Conservation (phyloP, 768 basidiomycete species). For the Tylopilus rubrobrunneus region DNA sequence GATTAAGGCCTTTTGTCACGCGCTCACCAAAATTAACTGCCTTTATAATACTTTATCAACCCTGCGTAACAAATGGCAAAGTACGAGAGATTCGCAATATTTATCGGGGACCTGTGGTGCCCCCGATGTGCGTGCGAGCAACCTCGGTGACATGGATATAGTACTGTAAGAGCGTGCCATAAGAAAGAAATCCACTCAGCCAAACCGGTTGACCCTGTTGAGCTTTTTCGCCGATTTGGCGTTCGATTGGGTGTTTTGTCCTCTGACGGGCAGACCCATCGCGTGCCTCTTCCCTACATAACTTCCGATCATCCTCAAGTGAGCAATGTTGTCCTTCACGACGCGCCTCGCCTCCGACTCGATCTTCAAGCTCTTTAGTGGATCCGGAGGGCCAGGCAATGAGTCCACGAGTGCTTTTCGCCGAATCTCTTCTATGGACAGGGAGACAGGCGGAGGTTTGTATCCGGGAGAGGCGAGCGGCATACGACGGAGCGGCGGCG, state of each 20-base stretch:
- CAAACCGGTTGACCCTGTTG: constrained; percentile 74
- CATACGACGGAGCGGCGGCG: constrained; percentile 59
- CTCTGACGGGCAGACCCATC: constrained; percentile 89
- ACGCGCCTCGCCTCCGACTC: constrained; percentile 83
- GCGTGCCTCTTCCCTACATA: constrained; percentile 93
- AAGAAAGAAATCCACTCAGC: constrained; percentile 20
- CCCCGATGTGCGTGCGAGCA: not conserved
- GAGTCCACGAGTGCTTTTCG: constrained; percentile 29
- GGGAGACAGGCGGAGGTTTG: constrained; percentile 43
- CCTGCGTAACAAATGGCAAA: too few relatives aligned
- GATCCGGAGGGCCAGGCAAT: constrained; percentile 47
- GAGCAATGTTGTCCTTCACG: constrained; percentile 87
- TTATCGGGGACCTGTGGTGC: too few relatives aligned
- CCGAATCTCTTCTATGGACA: constrained; percentile 29
- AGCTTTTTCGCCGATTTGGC: constrained; percentile 87
- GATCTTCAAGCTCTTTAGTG: constrained; percentile 71
- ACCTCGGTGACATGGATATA: constrained; percentile 4
- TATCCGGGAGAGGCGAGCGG: constrained; percentile 60
- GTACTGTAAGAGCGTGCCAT: constrained; percentile 7
- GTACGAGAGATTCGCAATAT: too few relatives aligned
- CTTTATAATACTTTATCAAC: too few relatives aligned
- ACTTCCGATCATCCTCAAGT: constrained; percentile 90
- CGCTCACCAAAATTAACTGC: too few relatives aligned
- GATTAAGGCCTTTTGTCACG: too few relatives aligned
- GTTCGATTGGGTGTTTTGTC: constrained; percentile 89